These are phyloP conservation scores for Globisporangium parvum DNA, from an alignment of 352 stramenopile species.

Conservation along the genomic window DNA sequence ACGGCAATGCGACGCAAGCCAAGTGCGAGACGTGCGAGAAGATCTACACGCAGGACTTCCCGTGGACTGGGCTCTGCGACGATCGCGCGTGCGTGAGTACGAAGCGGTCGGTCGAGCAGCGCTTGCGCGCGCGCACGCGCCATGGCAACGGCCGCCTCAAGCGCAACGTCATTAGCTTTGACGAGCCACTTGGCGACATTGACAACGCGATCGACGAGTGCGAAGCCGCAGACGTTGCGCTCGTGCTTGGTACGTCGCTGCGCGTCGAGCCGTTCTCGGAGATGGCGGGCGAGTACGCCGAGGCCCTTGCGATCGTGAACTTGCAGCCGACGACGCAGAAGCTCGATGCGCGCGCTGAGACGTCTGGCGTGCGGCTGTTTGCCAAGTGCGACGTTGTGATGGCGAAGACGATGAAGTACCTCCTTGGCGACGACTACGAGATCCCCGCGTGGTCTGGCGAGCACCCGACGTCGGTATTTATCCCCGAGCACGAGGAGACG, in stretches of 20 bases:
- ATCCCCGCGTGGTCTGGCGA: conserved; percentile 55
- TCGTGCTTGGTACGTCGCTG: conserved; percentile 74
- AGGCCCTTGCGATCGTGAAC: conserved; percentile 72
- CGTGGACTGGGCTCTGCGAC: conserved; percentile 62
- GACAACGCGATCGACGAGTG: conserved; percentile 76
- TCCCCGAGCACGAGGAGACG: conserved; percentile 64
- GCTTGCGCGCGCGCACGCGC: conserved; percentile 55
- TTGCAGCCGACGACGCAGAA: conserved; percentile 64
- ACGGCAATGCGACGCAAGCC: conserved; percentile 76
- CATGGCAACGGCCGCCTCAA: conserved; percentile 73
- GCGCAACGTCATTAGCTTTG: conserved; percentile 76
- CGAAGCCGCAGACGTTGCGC: conserved; percentile 63
- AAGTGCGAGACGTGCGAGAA: conserved; percentile 86
- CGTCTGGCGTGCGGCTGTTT: conserved; percentile 62
- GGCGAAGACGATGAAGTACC: conserved; percentile 64
- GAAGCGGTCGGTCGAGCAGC: conserved; percentile 53
- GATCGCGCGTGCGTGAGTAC: conserved; percentile 55
- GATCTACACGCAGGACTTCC: conserved; percentile 70
- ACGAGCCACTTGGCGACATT: conserved; percentile 75
- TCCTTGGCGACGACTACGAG: conserved; percentile 49
- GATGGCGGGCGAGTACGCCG: conserved; percentile 73
- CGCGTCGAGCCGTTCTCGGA: conserved; percentile 75
- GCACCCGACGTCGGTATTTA: conserved; percentile 55
- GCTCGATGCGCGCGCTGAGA: conserved; percentile 59
- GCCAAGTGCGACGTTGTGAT: conserved; percentile 75